These are phyloP conservation scores for Sugiyamaella chiloensis DNA, from an alignment of 805 yeast species.

Conservation along the genomic window DNA sequence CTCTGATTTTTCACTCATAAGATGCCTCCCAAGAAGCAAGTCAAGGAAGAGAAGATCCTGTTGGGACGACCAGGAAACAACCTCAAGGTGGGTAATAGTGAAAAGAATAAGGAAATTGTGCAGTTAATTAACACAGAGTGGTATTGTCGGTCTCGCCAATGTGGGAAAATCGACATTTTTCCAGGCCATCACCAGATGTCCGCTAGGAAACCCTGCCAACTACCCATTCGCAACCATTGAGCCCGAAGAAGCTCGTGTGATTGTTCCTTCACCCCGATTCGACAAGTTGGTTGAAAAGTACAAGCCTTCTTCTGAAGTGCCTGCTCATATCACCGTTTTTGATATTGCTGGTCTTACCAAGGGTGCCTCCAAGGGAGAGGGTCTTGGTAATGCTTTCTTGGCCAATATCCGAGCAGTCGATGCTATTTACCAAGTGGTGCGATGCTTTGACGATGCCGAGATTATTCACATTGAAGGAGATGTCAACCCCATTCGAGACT, in stretches of 20 bases:
- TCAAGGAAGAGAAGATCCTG: conserved; percentile 66
- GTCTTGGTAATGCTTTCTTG: conserved; percentile 95
- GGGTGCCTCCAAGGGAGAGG: conserved; percentile 96
- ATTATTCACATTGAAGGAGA: conserved; percentile 96
- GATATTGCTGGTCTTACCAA: conserved; percentile 98
- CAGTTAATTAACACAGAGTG: conserved; percentile 34
- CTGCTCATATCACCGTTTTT: conserved; percentile 87
- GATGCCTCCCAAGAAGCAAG: conserved; percentile 77
- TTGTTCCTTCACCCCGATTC: conserved; percentile 87
- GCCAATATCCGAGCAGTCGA: conserved; percentile 96
- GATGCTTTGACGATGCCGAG: conserved; percentile 97
- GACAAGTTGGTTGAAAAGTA: conserved; percentile 72
- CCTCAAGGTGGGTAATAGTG: conserved; percentile 35
- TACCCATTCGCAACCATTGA: conserved; percentile 98
- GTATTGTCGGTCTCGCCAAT: conserved; percentile 92
- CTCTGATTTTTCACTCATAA: conserved; percentile 15
- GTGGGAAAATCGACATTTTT: conserved; percentile 95
- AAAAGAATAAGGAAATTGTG: neutral
- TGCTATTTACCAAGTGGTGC: conserved; percentile 95
- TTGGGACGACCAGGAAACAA: conserved; percentile 81
- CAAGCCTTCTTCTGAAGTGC: conserved; percentile 79
- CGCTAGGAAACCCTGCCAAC: conserved; percentile 94
- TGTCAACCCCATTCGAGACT: conserved; percentile 92
- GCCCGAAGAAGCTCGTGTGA: conserved; percentile 96
- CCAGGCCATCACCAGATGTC: conserved; percentile 92